Percentiles rank a stretch among this genome's conserved stretches.
Evolutionary conservation across 2,329 filamentous ascomycete genomes (phyloP).

Genomic region (Aspergillus niger): DNA sequence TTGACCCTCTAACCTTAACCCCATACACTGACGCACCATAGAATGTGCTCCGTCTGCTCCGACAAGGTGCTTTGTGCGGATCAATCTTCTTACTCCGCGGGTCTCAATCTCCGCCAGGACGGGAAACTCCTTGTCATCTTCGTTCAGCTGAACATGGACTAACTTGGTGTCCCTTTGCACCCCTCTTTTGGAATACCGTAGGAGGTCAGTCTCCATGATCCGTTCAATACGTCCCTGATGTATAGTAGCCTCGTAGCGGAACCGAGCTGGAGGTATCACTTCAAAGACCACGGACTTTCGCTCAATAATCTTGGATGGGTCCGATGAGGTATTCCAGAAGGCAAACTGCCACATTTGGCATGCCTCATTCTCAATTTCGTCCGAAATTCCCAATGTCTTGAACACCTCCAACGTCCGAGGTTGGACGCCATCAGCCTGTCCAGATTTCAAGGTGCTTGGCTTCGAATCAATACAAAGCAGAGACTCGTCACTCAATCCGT

Average conservation of each 20-base stretch:
- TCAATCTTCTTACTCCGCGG: slow-evolving; percentile 29
- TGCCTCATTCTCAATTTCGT: slow-evolving; percentile 38
- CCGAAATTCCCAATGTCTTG: slow-evolving; percentile 41
- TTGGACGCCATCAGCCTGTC: slow-evolving; percentile 47
- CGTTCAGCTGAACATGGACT: slow-evolving; percentile 60
- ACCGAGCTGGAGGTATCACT: slow-evolving; percentile 66
- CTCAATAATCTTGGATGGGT: slow-evolving; percentile 54
- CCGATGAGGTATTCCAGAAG: slow-evolving; percentile 66
- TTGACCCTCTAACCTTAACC: slow-evolving; percentile 60
- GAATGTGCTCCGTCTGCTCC: slow-evolving; percentile 71
- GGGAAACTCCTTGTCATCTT: slow-evolving; percentile 45
- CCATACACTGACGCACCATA: slow-evolving; percentile 59
- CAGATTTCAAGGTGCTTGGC: slow-evolving; percentile 36
- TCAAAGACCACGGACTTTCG: slow-evolving; percentile 56
- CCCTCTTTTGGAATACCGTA: slow-evolving; percentile 57
- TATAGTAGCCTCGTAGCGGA: slow-evolving; percentile 68
- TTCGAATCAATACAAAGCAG: slow-evolving; percentile 47
- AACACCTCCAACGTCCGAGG: slow-evolving; percentile 46
- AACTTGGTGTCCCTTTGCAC: slow-evolving; percentile 68
- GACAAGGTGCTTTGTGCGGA: slow-evolving; percentile 71
- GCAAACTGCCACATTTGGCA: slow-evolving; percentile 56
- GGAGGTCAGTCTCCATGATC: slow-evolving; percentile 66
- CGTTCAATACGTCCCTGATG: slow-evolving; percentile 72
- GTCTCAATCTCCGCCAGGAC: slow-evolving; percentile 35
- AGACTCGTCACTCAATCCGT: slow-evolving; percentile 42